Percentiles rank a stretch among this genome's conserved stretches.
Conservation (phyloP, 257 asterid genomes). For the Solanum appendiculatum region DNA sequence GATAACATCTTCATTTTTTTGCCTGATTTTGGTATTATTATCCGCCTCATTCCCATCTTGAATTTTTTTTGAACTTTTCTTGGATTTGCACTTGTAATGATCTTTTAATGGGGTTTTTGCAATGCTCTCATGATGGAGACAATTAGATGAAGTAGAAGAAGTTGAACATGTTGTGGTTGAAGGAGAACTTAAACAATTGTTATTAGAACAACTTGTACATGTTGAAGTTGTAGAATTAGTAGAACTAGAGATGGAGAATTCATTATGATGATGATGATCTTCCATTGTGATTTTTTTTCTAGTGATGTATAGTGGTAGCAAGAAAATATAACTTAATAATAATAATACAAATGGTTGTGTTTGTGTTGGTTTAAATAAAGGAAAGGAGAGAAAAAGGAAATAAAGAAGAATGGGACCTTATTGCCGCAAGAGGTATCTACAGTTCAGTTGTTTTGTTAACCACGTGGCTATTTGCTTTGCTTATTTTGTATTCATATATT, state of each 20-base stretch:
- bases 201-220: slow-evolving; percentile 7
- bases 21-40: neutral
- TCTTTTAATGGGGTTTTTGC: neutral
- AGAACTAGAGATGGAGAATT: neutral
- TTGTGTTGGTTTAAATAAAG: slow-evolving; percentile 12
- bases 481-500: neutral
- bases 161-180: slow-evolving; percentile 13
- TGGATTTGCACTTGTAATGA: slow-evolving; percentile 1
- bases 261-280: slow-evolving; percentile 15
- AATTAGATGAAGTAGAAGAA: slow-evolving; percentile 15
- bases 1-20: neutral
- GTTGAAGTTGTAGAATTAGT: slow-evolving; percentile 15
- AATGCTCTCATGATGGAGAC: slow-evolving; percentile 9
- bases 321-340: slow-evolving; percentile 22
- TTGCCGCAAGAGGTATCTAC: slow-evolving; percentile 10
- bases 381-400: slow-evolving; percentile 1
- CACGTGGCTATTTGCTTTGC: slow-evolving; percentile 6
- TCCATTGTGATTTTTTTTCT: slow-evolving; percentile 25
- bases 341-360: neutral
- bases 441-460: slow-evolving; percentile 8
- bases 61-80: neutral
- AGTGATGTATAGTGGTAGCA: slow-evolving; percentile 11
- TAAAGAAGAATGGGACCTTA: slow-evolving; percentile 13
- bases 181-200: neutral
- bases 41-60: slow-evolving; percentile 27